Base-by-base conservation (phyloP, 805 yeast species). In the Candida anglica region DNA sequence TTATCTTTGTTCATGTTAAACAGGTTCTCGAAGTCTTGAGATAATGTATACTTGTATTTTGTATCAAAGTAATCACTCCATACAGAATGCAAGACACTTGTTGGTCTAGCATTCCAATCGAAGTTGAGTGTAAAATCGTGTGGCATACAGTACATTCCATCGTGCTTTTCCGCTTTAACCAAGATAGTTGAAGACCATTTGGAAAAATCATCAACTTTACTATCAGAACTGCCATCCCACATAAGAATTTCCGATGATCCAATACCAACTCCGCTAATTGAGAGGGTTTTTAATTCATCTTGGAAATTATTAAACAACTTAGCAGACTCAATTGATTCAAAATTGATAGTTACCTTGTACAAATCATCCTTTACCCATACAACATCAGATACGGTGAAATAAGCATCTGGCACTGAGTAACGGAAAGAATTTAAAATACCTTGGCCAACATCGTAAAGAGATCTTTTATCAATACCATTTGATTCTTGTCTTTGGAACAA, bases 131-230 rank as follows among this genome's bases (percentile, higher is more conserved):
- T 38, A 38, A 54, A 52, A 22, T 39, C 42, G 19, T 39, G 34
- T 21, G 58, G 60, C 32, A 54, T 47, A 44, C 58, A 53, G 44
- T 48, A 48, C 34, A 42, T 40, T 22, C 45, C 46, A 14, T 34
- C 25, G 15, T 41, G 31, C 22, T 28, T 31, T 16, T 37, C 34
- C 22, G 58, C 52, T 32, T 46, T 40, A 15, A 55, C 46, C 6
- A 49, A 27, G 30, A 55, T 35, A 15, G 49, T 35, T 15, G 48
- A 44, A 23, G 55, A 37, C 58, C 58, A 53, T 37, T 48, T 32
- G 26, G 44, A 40, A 32, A 39, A 31, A 33, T 44, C 42, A 7
- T 33, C 41, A 19, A 53, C 40, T 5, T 33, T 21, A 10, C 20
- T 8, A n/a, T 28, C 21, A 6, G 38, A 32, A 13, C 38, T 33